Percentiles rank a stretch among this genome's conserved stretches.
Conservation (phyloP, 2,329 filamentous ascomycete species). For the Trichophyton simii region DNA sequence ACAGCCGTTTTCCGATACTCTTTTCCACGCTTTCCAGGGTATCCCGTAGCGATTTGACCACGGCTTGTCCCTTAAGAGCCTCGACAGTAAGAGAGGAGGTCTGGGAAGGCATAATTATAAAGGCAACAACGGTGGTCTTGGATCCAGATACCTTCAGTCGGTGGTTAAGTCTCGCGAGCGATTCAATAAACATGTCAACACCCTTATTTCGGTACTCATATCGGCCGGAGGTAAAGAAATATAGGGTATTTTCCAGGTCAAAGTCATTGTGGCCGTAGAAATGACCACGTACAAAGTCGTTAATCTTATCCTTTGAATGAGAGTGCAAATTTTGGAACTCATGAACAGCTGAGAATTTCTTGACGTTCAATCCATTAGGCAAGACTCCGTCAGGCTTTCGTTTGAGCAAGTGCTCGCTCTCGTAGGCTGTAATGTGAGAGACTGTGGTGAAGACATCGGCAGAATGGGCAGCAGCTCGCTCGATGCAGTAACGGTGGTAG, state of each 20-base stretch:
- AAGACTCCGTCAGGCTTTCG: constrained; percentile 93
- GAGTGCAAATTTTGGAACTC: constrained; percentile 98
- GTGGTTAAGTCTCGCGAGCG: constrained; percentile 86
- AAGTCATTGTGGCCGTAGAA: constrained; percentile 99
- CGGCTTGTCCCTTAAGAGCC: constrained; percentile 88
- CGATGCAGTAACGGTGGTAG: constrained; percentile 97
- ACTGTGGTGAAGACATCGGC: constrained; percentile 98
- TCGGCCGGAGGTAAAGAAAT: constrained; percentile 91
- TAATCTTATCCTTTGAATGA: constrained; percentile 92
- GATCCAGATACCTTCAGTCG: constrained; percentile 72
- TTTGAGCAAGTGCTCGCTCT: constrained; percentile 94
- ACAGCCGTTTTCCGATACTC: constrained; percentile 84
- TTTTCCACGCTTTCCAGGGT: constrained; percentile 87
- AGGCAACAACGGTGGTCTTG: constrained; percentile 89
- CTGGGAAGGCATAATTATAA: constrained; percentile 97
- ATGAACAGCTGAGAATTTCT: constrained; percentile 95
- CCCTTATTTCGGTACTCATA: constrained; percentile 99
- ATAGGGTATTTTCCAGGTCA: constrained; percentile 89
- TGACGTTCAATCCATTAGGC: constrained; percentile 94
- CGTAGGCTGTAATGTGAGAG: constrained; percentile 95
- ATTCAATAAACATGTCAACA: constrained; percentile 99
- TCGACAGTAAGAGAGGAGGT: constrained; percentile 91
- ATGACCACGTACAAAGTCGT: constrained; percentile 93
- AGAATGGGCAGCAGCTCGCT: constrained; percentile 80
- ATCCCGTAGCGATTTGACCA: constrained; percentile 90